A percentile compares a stretch with the other conserved stretches of the same genome.
Evolutionary conservation across 2,329 filamentous ascomycete genomes (phyloP).

Genomic region (Chaetomiaceae sp.): DNA sequence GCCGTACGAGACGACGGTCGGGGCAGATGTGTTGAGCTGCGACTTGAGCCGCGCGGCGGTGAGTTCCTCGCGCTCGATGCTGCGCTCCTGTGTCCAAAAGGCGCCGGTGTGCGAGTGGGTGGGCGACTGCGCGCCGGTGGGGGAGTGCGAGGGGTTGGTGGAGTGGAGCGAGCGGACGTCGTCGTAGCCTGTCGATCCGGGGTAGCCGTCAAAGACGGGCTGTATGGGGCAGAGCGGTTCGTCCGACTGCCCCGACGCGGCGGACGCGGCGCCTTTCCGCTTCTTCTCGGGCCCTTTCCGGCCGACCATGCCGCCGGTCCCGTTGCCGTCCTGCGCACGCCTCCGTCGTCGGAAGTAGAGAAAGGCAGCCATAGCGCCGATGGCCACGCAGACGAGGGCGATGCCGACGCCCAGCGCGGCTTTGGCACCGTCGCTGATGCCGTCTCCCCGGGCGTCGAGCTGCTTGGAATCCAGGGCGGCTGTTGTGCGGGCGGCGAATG

Average conservation of each 20-base stretch:
- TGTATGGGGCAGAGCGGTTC: slow-evolving; percentile 23
- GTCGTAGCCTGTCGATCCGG: slow-evolving; percentile 26
- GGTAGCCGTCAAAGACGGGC: slow-evolving; percentile 25
- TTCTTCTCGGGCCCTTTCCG: slow-evolving; percentile 21
- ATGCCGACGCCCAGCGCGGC: slow-evolving; percentile 23
- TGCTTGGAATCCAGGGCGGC: slow-evolving; percentile 9
- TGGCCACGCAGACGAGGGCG: slow-evolving; percentile 15
- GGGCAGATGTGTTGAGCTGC: slow-evolving; percentile 10
- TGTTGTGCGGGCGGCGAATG: slow-evolving; percentile 3
- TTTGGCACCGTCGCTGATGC: slow-evolving; percentile 22
- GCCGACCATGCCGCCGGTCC: slow-evolving; percentile 14
- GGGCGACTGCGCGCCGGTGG: slow-evolving; percentile 20
- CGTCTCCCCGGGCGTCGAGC: slow-evolving; percentile 10
- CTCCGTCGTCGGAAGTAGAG: slow-evolving; percentile 23
- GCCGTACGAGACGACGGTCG: slow-evolving; percentile 22
- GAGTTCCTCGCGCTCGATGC: slow-evolving; percentile 23
- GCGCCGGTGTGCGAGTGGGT: slow-evolving; percentile 12
- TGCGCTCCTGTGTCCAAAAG: slow-evolving; percentile 17
- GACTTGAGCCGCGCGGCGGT: slow-evolving; percentile 22
- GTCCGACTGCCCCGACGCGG: slow-evolving; percentile 20
- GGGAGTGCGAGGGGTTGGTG: slow-evolving; percentile 18
- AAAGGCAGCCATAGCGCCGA: slow-evolving; percentile 23
- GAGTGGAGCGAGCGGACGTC: slow-evolving; percentile 25
- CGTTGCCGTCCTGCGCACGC: slow-evolving; percentile 12
- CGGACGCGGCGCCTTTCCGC: slow-evolving; percentile 13